Evolutionary conservation across 768 basidiomycete species (phyloP), one percentile per base, ranked within the genome.

Genomic region (Candolleomyces aberdarensis): DNA sequence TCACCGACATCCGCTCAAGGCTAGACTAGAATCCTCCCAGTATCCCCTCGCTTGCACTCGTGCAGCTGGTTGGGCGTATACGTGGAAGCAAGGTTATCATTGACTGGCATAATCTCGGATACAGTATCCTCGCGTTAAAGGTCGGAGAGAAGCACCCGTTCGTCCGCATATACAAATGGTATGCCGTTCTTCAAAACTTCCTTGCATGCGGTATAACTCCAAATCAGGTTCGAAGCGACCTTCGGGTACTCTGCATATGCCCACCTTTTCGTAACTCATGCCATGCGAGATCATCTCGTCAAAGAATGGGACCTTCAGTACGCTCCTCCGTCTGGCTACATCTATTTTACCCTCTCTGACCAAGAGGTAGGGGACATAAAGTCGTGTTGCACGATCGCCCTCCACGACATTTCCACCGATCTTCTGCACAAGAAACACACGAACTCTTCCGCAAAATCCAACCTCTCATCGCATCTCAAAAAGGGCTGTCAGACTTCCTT

Each of bases 31-130:
- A 98, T 69, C 97, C 97, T 29, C 97, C 97, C 9, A 92, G 91
- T 62, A 95, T 99, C 41, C 97, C 97, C 1, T 96, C 96, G 0
- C 83, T 99, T 17, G 87, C 88, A 2, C 76, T 98, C 19, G 93
- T 92, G 3, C 91, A 91, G 80, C 72, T 94, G 29, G 86, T 88
- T 1, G 83, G 83, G 20, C 69, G 76, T 19, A 67, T 93, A 15
- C 81, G 86, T 17, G 88, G 91, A 3, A 89, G 88, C 65, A 93
- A 91, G 67, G 78, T 99, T 65, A 91, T 99, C 62, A 95, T 99
- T 58, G 97, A 99, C 75, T 99, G 97, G 97, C 97, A 99, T 71
- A 99, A 99, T 72, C 83, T 96, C 26, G 97, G 97, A 17, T 95
- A 94, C 71, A 96, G 87, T 64, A 94, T 98, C 50, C 83, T 99